These are phyloP conservation scores for Rhododendron ovatum DNA, from an alignment of 148 eudicot species.

Conservation along the genomic window DNA sequence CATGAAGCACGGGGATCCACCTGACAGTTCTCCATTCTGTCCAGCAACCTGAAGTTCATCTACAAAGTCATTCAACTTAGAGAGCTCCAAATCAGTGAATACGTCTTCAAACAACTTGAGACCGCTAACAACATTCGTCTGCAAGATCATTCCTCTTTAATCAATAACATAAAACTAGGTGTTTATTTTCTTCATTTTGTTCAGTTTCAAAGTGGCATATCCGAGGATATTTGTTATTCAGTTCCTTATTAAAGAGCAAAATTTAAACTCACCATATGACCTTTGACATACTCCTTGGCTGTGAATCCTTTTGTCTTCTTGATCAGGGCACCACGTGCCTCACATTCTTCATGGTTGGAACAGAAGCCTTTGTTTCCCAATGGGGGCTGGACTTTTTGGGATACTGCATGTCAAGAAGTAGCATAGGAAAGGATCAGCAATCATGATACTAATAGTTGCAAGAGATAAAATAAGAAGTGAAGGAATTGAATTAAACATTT, in stretches of 20 bases:
- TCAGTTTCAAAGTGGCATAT: not conserved
- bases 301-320: constrained; percentile 84
- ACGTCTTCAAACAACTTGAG: constrained; percentile 80
- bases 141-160: constrained; percentile 16
- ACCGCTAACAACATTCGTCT: constrained; percentile 94
- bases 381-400: constrained; percentile 57
- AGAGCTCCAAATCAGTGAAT: constrained; percentile 63
- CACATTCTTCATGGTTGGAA: constrained; percentile 72
- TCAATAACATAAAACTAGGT: not conserved
- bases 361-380: constrained; percentile 57
- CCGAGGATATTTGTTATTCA: not conserved
- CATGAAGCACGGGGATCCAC: constrained; percentile 25
- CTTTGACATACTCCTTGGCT: constrained; percentile 94
- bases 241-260: not conserved
- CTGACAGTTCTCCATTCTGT: constrained; percentile 82
- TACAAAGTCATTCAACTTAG: constrained; percentile 59
- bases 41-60: constrained; percentile 76
- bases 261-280: constrained; percentile 74
- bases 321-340: constrained; percentile 66
- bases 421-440: not conserved
- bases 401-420: constrained; percentile 39
- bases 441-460: not conserved
- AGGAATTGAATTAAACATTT: not conserved
- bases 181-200: not conserved
- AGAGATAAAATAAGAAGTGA: not conserved